phyloP scores from a whole-genome alignment of 2,329 filamentous ascomycete species.

The Helminthosporium solani region DNA sequence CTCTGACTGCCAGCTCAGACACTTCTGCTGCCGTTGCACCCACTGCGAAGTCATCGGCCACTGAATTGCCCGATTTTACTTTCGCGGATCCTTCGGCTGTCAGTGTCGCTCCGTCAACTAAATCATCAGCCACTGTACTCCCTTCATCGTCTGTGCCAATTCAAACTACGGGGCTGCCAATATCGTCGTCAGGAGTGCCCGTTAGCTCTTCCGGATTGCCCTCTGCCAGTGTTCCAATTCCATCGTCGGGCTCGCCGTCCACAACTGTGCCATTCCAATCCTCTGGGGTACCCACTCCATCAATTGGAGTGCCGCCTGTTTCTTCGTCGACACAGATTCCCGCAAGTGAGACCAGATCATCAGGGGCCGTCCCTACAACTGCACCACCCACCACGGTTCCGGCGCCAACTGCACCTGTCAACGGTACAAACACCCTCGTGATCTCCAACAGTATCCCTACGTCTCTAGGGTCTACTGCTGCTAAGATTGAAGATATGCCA shows the following conservation, averaged over 20 bases:
- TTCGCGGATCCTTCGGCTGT: neutral
- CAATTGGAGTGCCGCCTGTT: neutral
- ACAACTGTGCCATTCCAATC: neutral
- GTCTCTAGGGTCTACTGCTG: neutral
- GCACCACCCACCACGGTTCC: neutral
- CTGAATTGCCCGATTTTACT: neutral
- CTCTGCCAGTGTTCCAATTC: neutral
- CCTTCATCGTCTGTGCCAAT: conserved; percentile 1
- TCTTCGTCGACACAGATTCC: neutral
- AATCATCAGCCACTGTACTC: neutral
- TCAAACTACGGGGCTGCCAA: neutral
- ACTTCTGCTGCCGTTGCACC: neutral
- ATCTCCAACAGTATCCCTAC: neutral
- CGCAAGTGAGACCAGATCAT: neutral
- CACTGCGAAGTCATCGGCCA: neutral
- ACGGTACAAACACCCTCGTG: neutral
- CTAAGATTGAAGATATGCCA: neutral
- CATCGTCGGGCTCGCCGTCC: neutral
- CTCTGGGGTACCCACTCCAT: neutral
- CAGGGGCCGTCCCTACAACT: neutral
- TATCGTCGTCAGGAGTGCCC: neutral
- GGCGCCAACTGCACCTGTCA: neutral
- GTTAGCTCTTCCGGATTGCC: neutral
- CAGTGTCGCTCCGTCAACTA: neutral
- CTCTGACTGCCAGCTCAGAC: neutral